Percentiles rank a stretch among this genome's conserved stretches.
Evolutionary conservation across 306 rosid species (phyloP).

Genomic region (Psophocarpus tetragonolobus): DNA sequence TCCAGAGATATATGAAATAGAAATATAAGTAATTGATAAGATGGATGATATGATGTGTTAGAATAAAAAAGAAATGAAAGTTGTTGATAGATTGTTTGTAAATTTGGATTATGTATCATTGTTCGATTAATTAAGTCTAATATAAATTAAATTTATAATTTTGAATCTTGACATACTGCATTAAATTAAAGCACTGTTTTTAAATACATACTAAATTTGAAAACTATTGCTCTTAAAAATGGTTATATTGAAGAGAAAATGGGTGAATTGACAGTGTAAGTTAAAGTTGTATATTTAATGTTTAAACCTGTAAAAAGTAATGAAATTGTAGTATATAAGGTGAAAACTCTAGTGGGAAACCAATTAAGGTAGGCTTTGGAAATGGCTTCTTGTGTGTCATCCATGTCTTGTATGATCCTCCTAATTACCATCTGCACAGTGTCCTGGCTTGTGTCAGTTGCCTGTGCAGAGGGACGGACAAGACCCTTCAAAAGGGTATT

Average conservation of each 20-base stretch:
- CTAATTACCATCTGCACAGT: conserved; percentile 41
- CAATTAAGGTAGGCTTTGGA: not conserved
- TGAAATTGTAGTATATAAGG: conserved; percentile 3
- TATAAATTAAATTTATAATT: not conserved
- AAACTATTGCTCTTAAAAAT: no score
- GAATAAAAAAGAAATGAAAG: no score
- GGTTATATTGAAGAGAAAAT: no score
- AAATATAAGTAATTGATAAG: no score
- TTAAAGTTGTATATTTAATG: not conserved
- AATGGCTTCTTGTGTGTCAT: conserved; percentile 43
- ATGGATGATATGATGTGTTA: no score
- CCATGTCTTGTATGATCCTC: conserved; percentile 7
- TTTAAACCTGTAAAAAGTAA: not conserved
- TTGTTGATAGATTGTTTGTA: no score
- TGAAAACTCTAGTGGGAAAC: not conserved
- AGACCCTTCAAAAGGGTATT: conserved; percentile 68
- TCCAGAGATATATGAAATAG: no score
- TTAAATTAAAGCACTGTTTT: no score
- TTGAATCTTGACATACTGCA: not conserved
- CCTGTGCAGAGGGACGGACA: conserved; percentile 31
- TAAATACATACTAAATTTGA: no score
- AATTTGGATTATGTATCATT: no score
- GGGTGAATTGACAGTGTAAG: no score
- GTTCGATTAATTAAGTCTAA: no score
- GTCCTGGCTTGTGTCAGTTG: conserved; percentile 19